A percentile compares a stretch with the other conserved stretches of the same genome.
phyloP scores from a whole-genome alignment of 192 early-diverging fungal species.

The Entophlyctis helioformis region DNA sequence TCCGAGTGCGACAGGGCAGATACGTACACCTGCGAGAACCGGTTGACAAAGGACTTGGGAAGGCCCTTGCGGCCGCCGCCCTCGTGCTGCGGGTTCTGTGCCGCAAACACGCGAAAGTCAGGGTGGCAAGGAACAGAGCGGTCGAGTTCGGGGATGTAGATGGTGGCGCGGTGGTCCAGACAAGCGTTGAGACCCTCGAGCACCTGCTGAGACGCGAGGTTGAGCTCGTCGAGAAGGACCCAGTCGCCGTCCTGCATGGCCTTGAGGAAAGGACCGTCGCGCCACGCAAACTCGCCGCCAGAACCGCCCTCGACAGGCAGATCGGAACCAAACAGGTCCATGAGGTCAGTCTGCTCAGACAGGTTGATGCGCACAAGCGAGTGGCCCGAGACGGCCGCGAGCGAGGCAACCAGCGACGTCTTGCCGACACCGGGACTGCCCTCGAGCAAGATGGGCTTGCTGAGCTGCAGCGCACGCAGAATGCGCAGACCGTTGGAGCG shows the following conservation, averaged over 20 bases:
- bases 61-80: slow-evolving; percentile 98
- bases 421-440: slow-evolving; percentile 98
- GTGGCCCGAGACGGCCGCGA: slow-evolving; percentile 73
- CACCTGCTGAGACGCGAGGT: slow-evolving; percentile 96
- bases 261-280: slow-evolving; percentile 91
- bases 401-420: slow-evolving; percentile 72
- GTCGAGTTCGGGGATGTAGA: slow-evolving; percentile 94
- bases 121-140: slow-evolving; percentile 64
- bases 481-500: slow-evolving; percentile 73
- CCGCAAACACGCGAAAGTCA: slow-evolving; percentile 88
- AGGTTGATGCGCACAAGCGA: slow-evolving; percentile 89
- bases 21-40: slow-evolving; percentile 92
- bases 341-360: slow-evolving; percentile 96
- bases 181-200: slow-evolving; percentile 97
- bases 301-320: slow-evolving; percentile 85
- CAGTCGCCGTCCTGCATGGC: slow-evolving; percentile 95
- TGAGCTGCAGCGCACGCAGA: slow-evolving; percentile 78
- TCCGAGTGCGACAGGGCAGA: slow-evolving; percentile 71
- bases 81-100: slow-evolving; percentile 93
- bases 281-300: slow-evolving; percentile 86
- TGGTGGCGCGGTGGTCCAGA: slow-evolving; percentile 90
- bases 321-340: slow-evolving; percentile 97
- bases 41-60: slow-evolving; percentile 92
- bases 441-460: slow-evolving; percentile 87
- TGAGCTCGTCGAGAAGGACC: slow-evolving; percentile 95